Conservation (phyloP, 257 asterid genomes). For the Orobanche coerulescens region DNA sequence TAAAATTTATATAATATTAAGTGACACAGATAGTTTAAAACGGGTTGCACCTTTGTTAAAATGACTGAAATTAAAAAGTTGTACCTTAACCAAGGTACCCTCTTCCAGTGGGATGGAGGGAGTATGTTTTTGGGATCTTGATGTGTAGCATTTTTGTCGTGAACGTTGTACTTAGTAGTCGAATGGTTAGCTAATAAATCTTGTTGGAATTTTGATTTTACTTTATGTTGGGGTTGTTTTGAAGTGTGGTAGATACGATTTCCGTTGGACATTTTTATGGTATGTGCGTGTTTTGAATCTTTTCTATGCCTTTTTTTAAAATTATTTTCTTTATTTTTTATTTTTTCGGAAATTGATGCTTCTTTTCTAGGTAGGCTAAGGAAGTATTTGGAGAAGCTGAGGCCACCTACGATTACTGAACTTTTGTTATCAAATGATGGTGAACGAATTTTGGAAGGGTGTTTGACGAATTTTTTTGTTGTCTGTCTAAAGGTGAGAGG, state of each 20-base stretch:
- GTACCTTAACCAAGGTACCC: too few species aligned
- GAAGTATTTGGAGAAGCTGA: constrained; percentile 75
- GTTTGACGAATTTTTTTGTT: constrained; percentile 68
- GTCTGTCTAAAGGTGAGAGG: constrained; percentile 58
- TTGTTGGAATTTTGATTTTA: background rate
- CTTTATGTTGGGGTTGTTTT: background rate
- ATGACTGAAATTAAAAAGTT: too few species aligned
- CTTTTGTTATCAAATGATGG: constrained; percentile 77
- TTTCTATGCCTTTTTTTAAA: background rate
- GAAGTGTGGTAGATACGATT: background rate
- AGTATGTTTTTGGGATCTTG: background rate
- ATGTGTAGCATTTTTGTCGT: background rate
- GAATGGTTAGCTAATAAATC: background rate
- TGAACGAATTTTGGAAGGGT: constrained; percentile 81
- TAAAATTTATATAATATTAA: too few species aligned
- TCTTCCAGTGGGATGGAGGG: too few species aligned
- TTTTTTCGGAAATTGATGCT: too few species aligned
- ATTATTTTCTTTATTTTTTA: too few species aligned
- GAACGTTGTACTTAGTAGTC: background rate
- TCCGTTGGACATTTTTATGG: constrained; percentile 10
- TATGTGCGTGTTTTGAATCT: constrained; percentile 12
- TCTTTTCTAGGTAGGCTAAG: constrained; percentile 50
- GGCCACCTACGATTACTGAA: constrained; percentile 76
- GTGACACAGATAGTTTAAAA: too few species aligned
- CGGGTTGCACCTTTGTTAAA: too few species aligned